Evolutionary conservation across 2,329 filamentous ascomycete species (phyloP).

Genomic region (Macroventuria anomochaeta): DNA sequence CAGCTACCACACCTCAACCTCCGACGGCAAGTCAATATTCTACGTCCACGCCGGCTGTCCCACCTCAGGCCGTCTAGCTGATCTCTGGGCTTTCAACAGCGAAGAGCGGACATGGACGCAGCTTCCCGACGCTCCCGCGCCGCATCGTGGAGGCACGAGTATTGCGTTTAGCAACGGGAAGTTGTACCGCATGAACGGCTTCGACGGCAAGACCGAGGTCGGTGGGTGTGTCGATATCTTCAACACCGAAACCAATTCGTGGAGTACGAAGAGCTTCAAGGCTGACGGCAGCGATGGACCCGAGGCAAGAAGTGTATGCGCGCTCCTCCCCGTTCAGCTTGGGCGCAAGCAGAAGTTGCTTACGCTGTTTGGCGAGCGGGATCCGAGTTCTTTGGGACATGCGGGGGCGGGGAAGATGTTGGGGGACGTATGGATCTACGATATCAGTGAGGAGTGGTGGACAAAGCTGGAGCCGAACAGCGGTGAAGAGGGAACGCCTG

Average conservation of each 20-base stretch:
- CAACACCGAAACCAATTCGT: conserved; percentile 47
- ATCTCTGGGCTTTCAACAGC: conserved; percentile 81
- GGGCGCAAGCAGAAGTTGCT: conserved; percentile 50
- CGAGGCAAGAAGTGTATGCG: conserved; percentile 58
- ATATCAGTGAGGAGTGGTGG: conserved; percentile 46
- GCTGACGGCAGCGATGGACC: conserved; percentile 57
- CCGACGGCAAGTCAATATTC: conserved; percentile 71
- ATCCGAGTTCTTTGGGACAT: conserved; percentile 61
- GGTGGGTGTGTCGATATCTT: conserved; percentile 75
- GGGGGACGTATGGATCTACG: conserved; percentile 58
- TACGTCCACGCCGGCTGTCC: conserved; percentile 80
- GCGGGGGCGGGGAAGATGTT: conserved; percentile 64
- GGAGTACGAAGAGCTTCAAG: conserved; percentile 49
- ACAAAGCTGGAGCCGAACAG: conserved; percentile 32
- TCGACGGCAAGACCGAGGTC: conserved; percentile 72
- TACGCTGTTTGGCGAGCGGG: conserved; percentile 61
- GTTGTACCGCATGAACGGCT: conserved; percentile 82
- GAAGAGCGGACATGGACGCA: conserved; percentile 69
- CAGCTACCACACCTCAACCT: conserved; percentile 73
- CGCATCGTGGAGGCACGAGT: conserved; percentile 69
- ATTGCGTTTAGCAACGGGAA: conserved; percentile 69
- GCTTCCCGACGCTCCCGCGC: conserved; percentile 70
- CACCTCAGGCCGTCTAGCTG: conserved; percentile 66
- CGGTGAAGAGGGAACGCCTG: conserved; percentile 42
- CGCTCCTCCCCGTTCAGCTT: conserved; percentile 53